phyloP scores from a whole-genome alignment of 2,329 filamentous ascomycete genomes.

The Pyrenophora tritici-repentis region DNA sequence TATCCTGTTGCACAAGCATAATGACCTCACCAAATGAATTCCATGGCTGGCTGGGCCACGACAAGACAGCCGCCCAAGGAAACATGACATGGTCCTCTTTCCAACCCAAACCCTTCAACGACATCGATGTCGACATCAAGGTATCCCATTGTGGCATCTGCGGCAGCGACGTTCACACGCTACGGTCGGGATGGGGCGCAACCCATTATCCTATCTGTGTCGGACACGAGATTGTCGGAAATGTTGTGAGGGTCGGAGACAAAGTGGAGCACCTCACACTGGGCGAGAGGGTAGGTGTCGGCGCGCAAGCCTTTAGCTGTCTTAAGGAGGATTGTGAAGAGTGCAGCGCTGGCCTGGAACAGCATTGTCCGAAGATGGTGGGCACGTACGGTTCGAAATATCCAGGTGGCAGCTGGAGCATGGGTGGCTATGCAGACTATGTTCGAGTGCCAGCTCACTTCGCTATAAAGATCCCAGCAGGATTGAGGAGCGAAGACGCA shows the following conservation, averaged over 20 bases:
- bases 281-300: slow-evolving; percentile 64
- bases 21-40: slow-evolving; percentile 53
- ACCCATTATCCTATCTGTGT: slow-evolving; percentile 52
- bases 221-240: slow-evolving; percentile 51
- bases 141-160: slow-evolving; percentile 44
- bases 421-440: slow-evolving; percentile 66
- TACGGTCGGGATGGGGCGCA: slow-evolving; percentile 51
- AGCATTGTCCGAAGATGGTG: slow-evolving; percentile 54
- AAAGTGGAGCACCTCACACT: slow-evolving; percentile 56
- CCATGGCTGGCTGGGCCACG: slow-evolving; percentile 62
- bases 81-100: slow-evolving; percentile 61
- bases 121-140: slow-evolving; percentile 44
- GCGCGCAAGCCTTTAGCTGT: slow-evolving; percentile 56
- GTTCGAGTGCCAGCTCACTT: slow-evolving; percentile 64
- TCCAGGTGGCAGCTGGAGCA: slow-evolving; percentile 62
- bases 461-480: slow-evolving; percentile 61
- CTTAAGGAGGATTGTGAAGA: slow-evolving; percentile 57
- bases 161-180: slow-evolving; percentile 46
- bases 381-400: slow-evolving; percentile 66
- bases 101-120: slow-evolving; percentile 48
- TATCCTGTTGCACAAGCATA: neutral
- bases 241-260: slow-evolving; percentile 44
- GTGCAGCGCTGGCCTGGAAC: slow-evolving; percentile 54
- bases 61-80: slow-evolving; percentile 55
- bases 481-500: slow-evolving; percentile 55